A percentile compares a stretch with the other conserved stretches of the same genome.
Conservation (phyloP, 208 protist species). For the Leptomonas pyrrhocoris region DNA sequence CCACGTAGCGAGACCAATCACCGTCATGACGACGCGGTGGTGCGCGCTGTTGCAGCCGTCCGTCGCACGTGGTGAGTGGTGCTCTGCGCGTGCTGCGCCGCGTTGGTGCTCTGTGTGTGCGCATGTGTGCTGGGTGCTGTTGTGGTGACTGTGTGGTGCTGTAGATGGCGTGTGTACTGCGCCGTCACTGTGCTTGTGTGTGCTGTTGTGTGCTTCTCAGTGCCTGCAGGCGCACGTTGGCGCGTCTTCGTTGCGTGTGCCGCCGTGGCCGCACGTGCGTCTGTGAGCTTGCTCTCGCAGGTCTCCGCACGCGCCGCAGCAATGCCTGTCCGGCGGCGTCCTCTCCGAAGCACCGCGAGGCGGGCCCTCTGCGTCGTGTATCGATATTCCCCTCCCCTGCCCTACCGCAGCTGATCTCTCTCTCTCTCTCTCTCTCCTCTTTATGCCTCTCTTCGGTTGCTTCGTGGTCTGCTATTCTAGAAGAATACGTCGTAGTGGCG, state of each 20-base stretch:
- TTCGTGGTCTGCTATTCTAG: neutral
- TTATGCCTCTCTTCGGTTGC: neutral
- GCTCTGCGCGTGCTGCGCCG: constrained; percentile 15
- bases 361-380: constrained; percentile 8
- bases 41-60: constrained; percentile 31
- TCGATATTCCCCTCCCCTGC: constrained; percentile 23
- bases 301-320: constrained; percentile 28
- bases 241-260: constrained; percentile 14
- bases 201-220: constrained; percentile 4
- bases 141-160: constrained; percentile 1
- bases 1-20: neutral
- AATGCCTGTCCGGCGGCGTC: constrained; percentile 33
- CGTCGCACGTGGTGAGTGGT: constrained; percentile 27
- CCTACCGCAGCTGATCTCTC: constrained; percentile 34
- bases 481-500: no score
- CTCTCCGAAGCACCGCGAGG: constrained; percentile 35
- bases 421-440: neutral
- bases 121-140: constrained; percentile 12
- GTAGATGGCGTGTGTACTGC: constrained; percentile 5
- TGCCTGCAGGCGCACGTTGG: constrained; percentile 15
- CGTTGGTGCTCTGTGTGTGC: neutral
- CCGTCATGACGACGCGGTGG: constrained; percentile 36
- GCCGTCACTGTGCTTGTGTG: constrained; percentile 7
- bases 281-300: neutral
- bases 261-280: constrained; percentile 27